These are phyloP conservation scores for Fusarium circinatum DNA, from an alignment of 2,329 filamentous ascomycete species.

Conservation along the genomic window DNA sequence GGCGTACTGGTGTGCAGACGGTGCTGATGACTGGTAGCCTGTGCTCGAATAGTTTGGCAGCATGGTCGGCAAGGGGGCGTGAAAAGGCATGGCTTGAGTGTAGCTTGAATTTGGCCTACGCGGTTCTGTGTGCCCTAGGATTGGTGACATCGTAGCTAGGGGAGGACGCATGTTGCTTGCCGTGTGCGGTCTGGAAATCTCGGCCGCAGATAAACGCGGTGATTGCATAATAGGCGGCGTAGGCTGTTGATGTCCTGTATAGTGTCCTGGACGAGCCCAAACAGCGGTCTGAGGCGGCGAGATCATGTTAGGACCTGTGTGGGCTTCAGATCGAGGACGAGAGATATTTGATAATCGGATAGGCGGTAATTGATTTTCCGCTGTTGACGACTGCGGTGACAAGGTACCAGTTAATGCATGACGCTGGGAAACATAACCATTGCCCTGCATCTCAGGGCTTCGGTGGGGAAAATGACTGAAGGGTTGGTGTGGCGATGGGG, in stretches of 20 bases:
- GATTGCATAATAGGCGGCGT: not conserved
- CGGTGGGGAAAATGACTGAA: not conserved
- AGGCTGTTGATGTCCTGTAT: not conserved
- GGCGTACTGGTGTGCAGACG: not conserved
- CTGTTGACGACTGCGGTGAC: not conserved
- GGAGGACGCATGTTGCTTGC: not conserved
- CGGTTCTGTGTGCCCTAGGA: not conserved
- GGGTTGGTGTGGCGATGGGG: not conserved
- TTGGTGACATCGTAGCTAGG: not conserved
- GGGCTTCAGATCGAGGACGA: not conserved
- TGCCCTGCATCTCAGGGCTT: not conserved
- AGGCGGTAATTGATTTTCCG: not conserved
- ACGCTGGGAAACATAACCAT: not conserved
- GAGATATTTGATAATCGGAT: not conserved
- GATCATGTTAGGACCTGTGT: not conserved
- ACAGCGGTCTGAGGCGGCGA: not conserved
- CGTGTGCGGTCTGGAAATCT: not conserved
- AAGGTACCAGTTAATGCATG: not conserved
- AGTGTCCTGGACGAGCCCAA: not conserved
- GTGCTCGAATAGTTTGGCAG: not conserved
- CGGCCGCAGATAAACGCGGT: not conserved
- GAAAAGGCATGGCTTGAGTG: not conserved
- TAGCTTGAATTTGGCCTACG: not conserved
- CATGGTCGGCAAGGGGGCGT: not conserved
- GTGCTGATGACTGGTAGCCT: not conserved